These are phyloP conservation scores for Blastobotrys malaysiensis DNA, from an alignment of 1,139 yeast species.

Conservation along the genomic window DNA sequence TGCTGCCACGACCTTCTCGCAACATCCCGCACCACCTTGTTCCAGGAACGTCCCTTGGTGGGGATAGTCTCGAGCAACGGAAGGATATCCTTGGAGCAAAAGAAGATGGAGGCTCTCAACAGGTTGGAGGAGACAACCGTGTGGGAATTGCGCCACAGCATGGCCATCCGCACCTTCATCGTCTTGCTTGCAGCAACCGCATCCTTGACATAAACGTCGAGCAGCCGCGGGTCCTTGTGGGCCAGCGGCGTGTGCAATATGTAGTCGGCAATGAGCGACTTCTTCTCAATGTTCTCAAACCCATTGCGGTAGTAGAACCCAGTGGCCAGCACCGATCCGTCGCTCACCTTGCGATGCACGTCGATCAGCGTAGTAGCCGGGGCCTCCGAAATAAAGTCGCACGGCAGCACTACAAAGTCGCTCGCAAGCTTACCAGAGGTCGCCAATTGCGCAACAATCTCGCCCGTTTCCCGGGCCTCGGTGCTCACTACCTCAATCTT, in stretches of 20 bases:
- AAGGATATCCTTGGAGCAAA: constrained; percentile 45
- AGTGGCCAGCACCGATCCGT: constrained; percentile 56
- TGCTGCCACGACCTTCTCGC: constrained; percentile 93
- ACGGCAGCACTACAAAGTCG: constrained; percentile 77
- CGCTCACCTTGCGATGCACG: constrained; percentile 65
- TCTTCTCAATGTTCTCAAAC: constrained; percentile 72
- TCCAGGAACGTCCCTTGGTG: constrained; percentile 43
- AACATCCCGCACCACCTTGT: constrained; percentile 73
- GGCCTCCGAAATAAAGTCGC: constrained; percentile 86
- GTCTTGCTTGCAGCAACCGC: constrained; percentile 65
- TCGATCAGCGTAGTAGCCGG: constrained; percentile 89
- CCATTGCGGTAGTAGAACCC: constrained; percentile 66
- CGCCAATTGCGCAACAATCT: constrained; percentile 49
- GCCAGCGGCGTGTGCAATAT: constrained; percentile 49
- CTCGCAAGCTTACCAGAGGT: constrained; percentile 30
- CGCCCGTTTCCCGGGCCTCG: constrained; percentile 44
- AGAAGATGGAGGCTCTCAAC: constrained; percentile 72
- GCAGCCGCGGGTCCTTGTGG: constrained; percentile 47
- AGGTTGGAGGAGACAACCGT: constrained; percentile 70
- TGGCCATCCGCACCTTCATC: constrained; percentile 71
- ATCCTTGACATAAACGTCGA: constrained; percentile 65
- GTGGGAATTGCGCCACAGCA: constrained; percentile 85
- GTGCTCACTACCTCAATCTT: constrained; percentile 19
- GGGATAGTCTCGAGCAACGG: neutral
- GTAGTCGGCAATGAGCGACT: constrained; percentile 57